Base-by-base conservation (phyloP, 257 asterid species). In the Penstemon davidsonii region DNA sequence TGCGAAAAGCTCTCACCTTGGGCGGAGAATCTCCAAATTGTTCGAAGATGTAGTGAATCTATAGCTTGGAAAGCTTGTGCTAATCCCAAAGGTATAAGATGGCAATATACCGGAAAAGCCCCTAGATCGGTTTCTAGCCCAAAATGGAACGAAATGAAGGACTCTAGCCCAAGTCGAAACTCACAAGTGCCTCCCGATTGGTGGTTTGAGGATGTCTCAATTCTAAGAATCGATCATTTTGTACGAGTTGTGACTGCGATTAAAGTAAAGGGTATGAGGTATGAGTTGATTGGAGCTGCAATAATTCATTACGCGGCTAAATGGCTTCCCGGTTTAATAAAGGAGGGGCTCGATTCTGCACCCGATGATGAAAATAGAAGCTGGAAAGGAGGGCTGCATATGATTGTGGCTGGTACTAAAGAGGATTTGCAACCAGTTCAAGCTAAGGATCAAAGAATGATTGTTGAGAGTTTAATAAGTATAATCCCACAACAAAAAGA, bases 31-130 rank as follows among this genome's bases (percentile, higher is more conserved):
- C 96, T 93, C 73, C 99, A 93, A 36, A 90, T 93, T 36, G 97
- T 93, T 4, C 60, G 99, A 19, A 79, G 97, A 63, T 93, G 96
- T 62, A 87, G 99, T 42, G 99, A 93, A 75, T 93, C 99, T 0
- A 93, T 93, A 11, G 99, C 99, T 0, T 93, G 97, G 99, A 93
- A 93, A 67, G 96, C 99, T 51, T 90, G 99, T 60, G 95, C 99
- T 3, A 93, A 93, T 61, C 99, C 99, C 0, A 93, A 90, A 65
- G 99, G 99, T 2, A 93, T 93, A 63, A 80, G 83, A 73, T 93
- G 99, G 99, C 99, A 88, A 9, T 90, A 90, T 46, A 90, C 98
- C 0, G 97, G 97, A 10, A 82, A 76, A 66, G 78, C 82, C 13
- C 72, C 71, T 0, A 81, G 88, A n/a, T 72, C 86, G 0, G 85